Evolutionary conservation across 2,329 filamentous ascomycete genomes (phyloP).

Genomic region (Clonostachys rhizophaga): DNA sequence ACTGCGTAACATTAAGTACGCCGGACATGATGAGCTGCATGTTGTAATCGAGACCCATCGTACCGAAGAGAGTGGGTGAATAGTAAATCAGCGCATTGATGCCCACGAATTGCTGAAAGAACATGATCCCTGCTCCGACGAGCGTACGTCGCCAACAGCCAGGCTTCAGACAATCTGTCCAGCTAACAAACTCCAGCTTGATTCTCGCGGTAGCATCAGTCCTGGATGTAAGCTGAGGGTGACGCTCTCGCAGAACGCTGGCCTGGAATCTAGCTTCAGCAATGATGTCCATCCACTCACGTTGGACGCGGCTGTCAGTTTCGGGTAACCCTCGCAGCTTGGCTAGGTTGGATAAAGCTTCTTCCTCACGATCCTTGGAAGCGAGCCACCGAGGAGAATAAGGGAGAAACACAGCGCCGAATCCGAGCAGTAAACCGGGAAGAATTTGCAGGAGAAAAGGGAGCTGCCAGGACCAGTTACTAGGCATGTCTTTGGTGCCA

Average conservation of each 20-base stretch:
- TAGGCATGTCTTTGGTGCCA: constrained; percentile 3
- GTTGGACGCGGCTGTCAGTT: constrained; percentile 33
- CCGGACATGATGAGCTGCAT: constrained; percentile 32
- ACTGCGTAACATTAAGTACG: constrained; percentile 32
- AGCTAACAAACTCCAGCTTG: not conserved
- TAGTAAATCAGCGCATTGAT: constrained; percentile 37
- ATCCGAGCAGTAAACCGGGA: constrained; percentile 32
- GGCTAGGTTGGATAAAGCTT: constrained; percentile 26
- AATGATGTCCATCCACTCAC: constrained; percentile 41
- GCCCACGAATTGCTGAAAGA: constrained; percentile 34
- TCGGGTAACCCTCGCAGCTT: constrained; percentile 32
- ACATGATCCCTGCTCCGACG: constrained; percentile 31
- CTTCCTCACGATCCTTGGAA: constrained; percentile 21
- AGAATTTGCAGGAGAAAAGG: constrained; percentile 36
- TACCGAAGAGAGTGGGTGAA: constrained; percentile 33
- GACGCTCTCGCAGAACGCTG: not conserved
- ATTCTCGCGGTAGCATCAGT: not conserved
- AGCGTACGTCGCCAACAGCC: constrained; percentile 22
- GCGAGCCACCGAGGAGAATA: constrained; percentile 1
- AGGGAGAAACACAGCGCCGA: constrained; percentile 3
- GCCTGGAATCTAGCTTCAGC: constrained; percentile 7
- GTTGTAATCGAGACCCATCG: constrained; percentile 21
- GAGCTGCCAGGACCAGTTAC: constrained; percentile 23
- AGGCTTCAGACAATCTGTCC: not conserved
- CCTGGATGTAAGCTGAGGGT: not conserved